phyloP scores from a whole-genome alignment of 2,329 filamentous ascomycete genomes.

The Xylaria sp. region DNA sequence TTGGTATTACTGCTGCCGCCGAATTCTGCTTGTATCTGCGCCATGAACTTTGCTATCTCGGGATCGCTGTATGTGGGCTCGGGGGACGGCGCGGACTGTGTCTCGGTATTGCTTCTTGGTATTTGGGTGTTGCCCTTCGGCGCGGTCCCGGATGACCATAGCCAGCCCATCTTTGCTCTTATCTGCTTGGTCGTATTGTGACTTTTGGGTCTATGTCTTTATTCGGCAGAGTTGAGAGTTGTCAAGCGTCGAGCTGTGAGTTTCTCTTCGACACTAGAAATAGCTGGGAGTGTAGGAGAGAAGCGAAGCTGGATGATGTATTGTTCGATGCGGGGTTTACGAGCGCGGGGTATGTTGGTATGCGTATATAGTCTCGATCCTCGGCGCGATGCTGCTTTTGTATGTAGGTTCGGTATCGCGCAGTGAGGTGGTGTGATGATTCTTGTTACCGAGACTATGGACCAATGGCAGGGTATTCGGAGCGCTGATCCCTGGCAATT shows the following conservation, averaged over 20 bases:
- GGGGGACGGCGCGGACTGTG: constrained; percentile 20
- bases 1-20: constrained; percentile 31
- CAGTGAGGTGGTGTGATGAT: constrained; percentile 13
- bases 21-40: constrained; percentile 49
- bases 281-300: not conserved
- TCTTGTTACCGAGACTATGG: not conserved
- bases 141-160: constrained; percentile 35
- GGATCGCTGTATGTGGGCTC: constrained; percentile 53
- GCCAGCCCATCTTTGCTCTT: constrained; percentile 65
- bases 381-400: constrained; percentile 4
- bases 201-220: not conserved
- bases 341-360: constrained; percentile 27
- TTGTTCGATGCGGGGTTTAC: constrained; percentile 19
- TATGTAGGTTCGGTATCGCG: not conserved
- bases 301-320: not conserved
- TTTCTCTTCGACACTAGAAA: not conserved
- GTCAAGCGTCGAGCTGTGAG: too few species aligned
- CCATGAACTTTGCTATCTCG: constrained; percentile 65
- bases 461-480: constrained; percentile 11
- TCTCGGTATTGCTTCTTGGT: not conserved
- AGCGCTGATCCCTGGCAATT: not conserved
- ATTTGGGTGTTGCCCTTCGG: constrained; percentile 10
- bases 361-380: not conserved
- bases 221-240: too few species aligned
- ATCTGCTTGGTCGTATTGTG: not conserved